Conservation (phyloP, 345 rosid species). For the Diplotaxis tenuifolia region DNA sequence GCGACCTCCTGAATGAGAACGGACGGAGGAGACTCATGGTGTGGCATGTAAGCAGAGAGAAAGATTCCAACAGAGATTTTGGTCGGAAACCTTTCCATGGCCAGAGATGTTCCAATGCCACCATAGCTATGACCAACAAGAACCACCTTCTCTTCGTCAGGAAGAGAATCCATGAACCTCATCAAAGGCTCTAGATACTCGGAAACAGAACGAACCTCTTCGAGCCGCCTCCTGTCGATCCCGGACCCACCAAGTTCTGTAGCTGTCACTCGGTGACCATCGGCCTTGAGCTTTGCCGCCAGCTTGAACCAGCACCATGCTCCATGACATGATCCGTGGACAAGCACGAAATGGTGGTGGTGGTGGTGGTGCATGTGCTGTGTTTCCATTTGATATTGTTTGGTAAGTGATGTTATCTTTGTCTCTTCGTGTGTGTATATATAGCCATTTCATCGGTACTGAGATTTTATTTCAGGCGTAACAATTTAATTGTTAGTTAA, state of each 20-base stretch:
- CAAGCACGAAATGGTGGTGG: conserved; percentile 50
- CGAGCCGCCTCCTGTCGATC: conserved; percentile 32
- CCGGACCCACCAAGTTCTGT: conserved; percentile 55
- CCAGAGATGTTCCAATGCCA: conserved; percentile 44
- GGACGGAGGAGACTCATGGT: conserved; percentile 30
- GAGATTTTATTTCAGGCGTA: not conserved
- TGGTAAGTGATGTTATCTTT: conserved; percentile 9
- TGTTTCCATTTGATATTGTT: conserved; percentile 28
- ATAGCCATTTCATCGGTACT: conserved; percentile 3
- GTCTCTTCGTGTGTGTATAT: conserved; percentile 16
- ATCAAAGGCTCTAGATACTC: conserved; percentile 53
- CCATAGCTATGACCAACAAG: conserved; percentile 65
- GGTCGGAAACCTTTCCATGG: conserved; percentile 56
- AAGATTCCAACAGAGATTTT: conserved; percentile 49
- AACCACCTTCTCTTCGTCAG: conserved; percentile 44
- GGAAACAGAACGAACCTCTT: conserved; percentile 36
- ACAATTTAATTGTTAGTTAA: not conserved
- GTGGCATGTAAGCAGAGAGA: conserved; percentile 55
- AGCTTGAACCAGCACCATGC: conserved; percentile 79
- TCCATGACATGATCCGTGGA: conserved; percentile 60
- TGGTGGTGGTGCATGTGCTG: conserved; percentile 28
- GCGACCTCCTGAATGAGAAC: conserved; percentile 41
- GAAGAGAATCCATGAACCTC: conserved; percentile 50
- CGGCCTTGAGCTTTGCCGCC: conserved; percentile 37
- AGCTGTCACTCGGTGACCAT: conserved; percentile 53